These are phyloP conservation scores for Leucaena leucocephala DNA, from an alignment of 306 rosid species.

Conservation along the genomic window DNA sequence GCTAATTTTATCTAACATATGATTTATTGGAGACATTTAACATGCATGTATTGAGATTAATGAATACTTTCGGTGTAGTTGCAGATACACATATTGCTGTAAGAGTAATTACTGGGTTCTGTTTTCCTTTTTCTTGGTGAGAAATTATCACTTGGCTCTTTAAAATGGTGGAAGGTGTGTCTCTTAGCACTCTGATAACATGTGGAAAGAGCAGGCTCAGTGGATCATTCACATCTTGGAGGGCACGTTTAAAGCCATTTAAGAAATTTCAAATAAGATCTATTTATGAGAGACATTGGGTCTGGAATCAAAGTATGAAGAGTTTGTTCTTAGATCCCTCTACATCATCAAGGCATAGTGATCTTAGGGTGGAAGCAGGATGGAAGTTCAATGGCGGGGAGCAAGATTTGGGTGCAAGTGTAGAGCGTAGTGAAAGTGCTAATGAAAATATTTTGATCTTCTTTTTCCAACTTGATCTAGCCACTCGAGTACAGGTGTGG, in stretches of 20 bases:
- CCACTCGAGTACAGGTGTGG: constrained; percentile 90
- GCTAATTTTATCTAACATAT: constrained; percentile 8
- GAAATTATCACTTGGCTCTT: constrained; percentile 17
- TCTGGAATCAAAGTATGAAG: constrained; percentile 47
- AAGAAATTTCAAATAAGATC: constrained; percentile 45
- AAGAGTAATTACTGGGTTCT: constrained; percentile 18
- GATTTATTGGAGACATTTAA: background rate
- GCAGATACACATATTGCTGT: background rate
- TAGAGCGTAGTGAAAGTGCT: constrained; percentile 84
- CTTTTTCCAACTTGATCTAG: constrained; percentile 87
- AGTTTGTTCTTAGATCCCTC: constrained; percentile 44
- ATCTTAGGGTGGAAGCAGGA: constrained; percentile 62
- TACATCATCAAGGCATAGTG: constrained; percentile 45
- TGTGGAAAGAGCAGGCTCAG: constrained; percentile 47
- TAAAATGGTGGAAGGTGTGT: constrained; percentile 67
- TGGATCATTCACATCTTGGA: constrained; percentile 55
- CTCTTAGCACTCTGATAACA: constrained; percentile 61
- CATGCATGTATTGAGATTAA: constrained; percentile 20
- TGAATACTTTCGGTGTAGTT: constrained; percentile 21
- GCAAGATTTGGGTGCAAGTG: constrained; percentile 61
- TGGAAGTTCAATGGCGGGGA: constrained; percentile 87
- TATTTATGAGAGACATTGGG: constrained; percentile 38
- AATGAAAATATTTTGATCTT: constrained; percentile 86
- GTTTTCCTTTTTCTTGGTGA: constrained; percentile 16
- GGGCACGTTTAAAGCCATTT: constrained; percentile 49